Evolutionary conservation across 2,329 filamentous ascomycete genomes (phyloP).

Genomic region (Hypoxylon sp.): DNA sequence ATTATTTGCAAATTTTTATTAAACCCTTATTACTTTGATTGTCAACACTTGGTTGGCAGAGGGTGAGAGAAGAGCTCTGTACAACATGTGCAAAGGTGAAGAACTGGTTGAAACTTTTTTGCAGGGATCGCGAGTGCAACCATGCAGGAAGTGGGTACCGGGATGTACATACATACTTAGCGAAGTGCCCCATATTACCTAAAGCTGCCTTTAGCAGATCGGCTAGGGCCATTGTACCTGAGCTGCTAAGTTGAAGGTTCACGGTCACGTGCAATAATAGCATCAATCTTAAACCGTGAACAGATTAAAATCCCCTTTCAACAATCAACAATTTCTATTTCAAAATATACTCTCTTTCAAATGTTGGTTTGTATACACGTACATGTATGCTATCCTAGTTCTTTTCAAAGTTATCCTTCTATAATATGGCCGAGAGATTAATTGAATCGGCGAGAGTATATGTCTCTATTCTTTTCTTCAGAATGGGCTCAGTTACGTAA

Average conservation of each 20-base stretch:
- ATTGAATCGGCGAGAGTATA: background rate
- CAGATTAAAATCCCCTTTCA: background rate
- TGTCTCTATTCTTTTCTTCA: background rate
- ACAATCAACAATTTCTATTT: conserved; percentile 7
- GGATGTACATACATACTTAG: conserved; percentile 14
- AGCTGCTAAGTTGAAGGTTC: background rate
- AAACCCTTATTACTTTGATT: background rate
- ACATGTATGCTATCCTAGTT: background rate
- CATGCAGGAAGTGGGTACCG: conserved; percentile 8
- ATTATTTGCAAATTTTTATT: background rate
- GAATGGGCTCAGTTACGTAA: conserved; percentile 16
- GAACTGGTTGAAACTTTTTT: conserved; percentile 44
- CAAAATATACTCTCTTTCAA: background rate
- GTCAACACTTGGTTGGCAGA: background rate
- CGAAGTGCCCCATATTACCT: conserved; percentile 16
- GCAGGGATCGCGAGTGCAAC: conserved; percentile 33
- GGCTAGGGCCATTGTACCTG: background rate
- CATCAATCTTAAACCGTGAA: conserved; percentile 8
- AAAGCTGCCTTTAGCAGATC: background rate
- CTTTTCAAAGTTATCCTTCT: background rate
- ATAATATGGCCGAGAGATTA: background rate
- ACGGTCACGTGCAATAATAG: conserved; percentile 20
- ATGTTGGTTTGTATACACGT: background rate
- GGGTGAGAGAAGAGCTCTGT: conserved; percentile 22
- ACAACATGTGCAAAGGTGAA: conserved; percentile 17